Base-by-base conservation (phyloP, 177 flowering plant species). In the Vitis hybrid region DNA sequence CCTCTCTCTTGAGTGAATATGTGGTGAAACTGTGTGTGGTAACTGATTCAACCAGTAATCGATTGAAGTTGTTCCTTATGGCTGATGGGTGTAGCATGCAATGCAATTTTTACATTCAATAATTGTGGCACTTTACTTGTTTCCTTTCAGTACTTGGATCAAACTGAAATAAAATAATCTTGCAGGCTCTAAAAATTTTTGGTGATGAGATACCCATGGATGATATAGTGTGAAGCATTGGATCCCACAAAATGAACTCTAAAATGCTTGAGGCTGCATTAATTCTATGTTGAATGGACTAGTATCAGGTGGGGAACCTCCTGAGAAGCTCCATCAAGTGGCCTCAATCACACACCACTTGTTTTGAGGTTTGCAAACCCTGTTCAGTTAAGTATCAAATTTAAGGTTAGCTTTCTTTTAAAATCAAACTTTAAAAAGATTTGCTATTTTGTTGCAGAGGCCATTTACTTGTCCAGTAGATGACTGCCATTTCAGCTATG, bases 241-340 rank as follows among this genome's bases (percentile, higher is more conserved):
- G 65, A 69, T 49, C 65, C 65, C 70, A 48, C 2, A 33, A 18
- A 49, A 50, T n/a, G 51, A 69, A 60, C 72, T 69, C 65, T 65
- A 60, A 69, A 69, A 60, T 60, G 72, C 65, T 2, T 0, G 29
- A 69, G 63, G 70, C 22, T 7, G 60, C 22, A 55, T 39, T 45
- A 56, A 11, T 9, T 48, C 1, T 33, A 21, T 1, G 12, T 49
- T 60, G 57, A 51, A 19, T 50, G 58, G 65, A 69, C 48, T 39
- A 95, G 98, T 91, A 95, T 75, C 98, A 91, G 98, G 96, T 68
- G 98, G 99, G 97, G 69, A 95, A 90, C 99, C 90, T 76, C 97
- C 99, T 93, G 98, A 62, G 98, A 95, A 95, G 98, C 92, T 91
- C 99, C 90, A 57, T 93, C 94, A 91, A 85, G 93, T 48, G 62